A percentile compares a stretch with the other conserved stretches of the same genome.
These are phyloP conservation scores for Kwoniella bestiolae DNA, from an alignment of 768 basidiomycete genomes.

Conservation along the genomic window DNA sequence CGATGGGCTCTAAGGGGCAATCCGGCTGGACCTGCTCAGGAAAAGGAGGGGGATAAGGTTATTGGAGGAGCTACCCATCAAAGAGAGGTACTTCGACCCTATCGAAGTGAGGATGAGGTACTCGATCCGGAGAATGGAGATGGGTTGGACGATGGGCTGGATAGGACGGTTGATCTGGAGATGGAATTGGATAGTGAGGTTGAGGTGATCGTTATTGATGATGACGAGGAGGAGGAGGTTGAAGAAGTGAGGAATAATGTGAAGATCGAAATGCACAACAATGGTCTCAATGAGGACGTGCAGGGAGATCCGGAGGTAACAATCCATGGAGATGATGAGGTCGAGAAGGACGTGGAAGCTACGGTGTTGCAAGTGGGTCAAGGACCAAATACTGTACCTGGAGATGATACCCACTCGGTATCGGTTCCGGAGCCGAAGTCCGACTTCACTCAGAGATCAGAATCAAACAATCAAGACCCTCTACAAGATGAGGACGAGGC, in stretches of 20 bases:
- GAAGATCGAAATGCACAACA: background rate
- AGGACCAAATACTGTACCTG: no score
- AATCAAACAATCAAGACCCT: no score
- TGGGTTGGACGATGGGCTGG: conserved; percentile 4
- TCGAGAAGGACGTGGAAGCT: background rate
- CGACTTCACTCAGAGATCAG: no score
- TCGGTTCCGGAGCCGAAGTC: no score
- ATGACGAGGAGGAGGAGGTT: conserved; percentile 12
- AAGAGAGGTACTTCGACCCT: no score
- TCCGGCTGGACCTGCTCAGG: background rate
- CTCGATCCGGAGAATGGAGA: conserved; percentile 4
- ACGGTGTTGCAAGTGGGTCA: background rate
- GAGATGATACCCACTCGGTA: no score
- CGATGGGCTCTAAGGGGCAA: conserved; percentile 1
- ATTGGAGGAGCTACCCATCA: background rate
- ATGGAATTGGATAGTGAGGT: background rate
- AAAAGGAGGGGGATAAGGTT: background rate
- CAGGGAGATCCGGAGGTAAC: background rate
- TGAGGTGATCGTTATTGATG: background rate
- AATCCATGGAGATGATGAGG: conserved; percentile 3
- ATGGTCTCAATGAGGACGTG: background rate
- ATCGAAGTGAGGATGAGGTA: background rate
- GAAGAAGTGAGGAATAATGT: background rate
- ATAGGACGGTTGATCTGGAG: background rate
- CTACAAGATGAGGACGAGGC: no score